Conservation (phyloP, 495 filamentous ascomycete genomes). For the Cercophora scortea region DNA sequence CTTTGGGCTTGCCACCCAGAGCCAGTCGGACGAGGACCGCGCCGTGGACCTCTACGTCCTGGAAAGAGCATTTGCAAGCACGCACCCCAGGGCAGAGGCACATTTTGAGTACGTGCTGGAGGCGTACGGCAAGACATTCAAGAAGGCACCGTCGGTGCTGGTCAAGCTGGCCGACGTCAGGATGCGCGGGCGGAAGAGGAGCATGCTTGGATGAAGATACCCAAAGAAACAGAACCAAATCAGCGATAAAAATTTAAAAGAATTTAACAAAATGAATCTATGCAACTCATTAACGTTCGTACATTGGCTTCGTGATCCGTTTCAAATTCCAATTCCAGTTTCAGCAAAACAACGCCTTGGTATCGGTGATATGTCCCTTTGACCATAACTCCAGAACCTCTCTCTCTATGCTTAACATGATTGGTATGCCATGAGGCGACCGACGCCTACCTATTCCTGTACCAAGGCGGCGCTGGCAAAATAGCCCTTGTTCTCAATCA, state of each 20-base stretch:
- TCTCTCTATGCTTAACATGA: not conserved
- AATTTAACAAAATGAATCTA: not conserved
- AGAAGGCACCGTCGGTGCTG: conserved; percentile 41
- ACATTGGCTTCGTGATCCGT: not conserved
- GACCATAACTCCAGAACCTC: conserved; percentile 7
- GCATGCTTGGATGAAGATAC: conserved; percentile 71
- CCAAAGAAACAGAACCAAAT: not conserved
- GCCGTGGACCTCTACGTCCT: conserved; percentile 97
- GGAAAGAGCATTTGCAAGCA: conserved; percentile 91
- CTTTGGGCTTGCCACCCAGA: conserved; percentile 84
- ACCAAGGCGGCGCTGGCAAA: conserved; percentile 73
- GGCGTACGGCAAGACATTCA: conserved; percentile 39
- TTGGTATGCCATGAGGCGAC: not conserved
- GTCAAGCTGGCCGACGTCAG: conserved; percentile 87
- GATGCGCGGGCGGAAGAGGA: conserved; percentile 93
- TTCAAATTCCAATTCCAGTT: not conserved
- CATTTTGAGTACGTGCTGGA: conserved; percentile 61
- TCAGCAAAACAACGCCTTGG: not conserved
- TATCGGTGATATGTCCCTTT: not conserved
- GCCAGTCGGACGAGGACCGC: conserved; percentile 79
- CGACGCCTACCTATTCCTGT: conserved; percentile 8
- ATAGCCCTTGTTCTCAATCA: conserved; percentile 97
- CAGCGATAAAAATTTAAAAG: conserved; percentile 6
- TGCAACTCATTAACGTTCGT: not conserved
- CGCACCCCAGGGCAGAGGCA: conserved; percentile 78